Conservation (phyloP, 306 rosid genomes). For the Ormosia semicastrata region DNA sequence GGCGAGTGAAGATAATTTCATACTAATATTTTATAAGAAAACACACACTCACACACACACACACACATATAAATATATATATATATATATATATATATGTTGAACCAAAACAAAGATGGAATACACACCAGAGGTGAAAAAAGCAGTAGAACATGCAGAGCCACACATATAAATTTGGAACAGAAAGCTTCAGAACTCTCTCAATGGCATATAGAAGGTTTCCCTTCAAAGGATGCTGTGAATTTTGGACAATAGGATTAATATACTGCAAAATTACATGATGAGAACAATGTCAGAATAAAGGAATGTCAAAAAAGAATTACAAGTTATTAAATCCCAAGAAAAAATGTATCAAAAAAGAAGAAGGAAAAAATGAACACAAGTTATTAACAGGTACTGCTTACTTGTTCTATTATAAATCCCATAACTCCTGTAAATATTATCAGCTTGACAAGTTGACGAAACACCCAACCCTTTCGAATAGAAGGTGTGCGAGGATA, state of each 20-base stretch:
- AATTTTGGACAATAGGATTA: conserved; percentile 86
- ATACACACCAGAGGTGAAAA: conserved; percentile 92
- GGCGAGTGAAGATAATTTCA: conserved; percentile 10
- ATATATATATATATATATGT: background rate
- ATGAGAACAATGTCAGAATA: conserved; percentile 32
- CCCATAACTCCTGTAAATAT: conserved; percentile 97
- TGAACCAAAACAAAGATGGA: conserved; percentile 13
- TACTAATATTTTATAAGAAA: background rate
- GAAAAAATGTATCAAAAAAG: background rate
- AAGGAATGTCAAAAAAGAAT: conserved; percentile 12
- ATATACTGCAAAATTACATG: conserved; percentile 75
- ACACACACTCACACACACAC: background rate
- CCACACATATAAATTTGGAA: conserved; percentile 98
- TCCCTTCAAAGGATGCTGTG: conserved; percentile 95
- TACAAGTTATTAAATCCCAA: no score
- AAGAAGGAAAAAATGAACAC: conserved; percentile 13
- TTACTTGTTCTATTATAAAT: conserved; percentile 91
- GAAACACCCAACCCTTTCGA: conserved; percentile 90
- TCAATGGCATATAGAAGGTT: conserved; percentile 77
- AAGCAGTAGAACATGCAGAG: conserved; percentile 99
- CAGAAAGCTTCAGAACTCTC: conserved; percentile 96
- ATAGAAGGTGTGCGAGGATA: conserved; percentile 79
- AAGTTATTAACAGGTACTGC: conserved; percentile 28
- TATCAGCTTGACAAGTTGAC: conserved; percentile 83
- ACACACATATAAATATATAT: no score